Conservation (phyloP, 2,329 filamentous ascomycete species). For the Leptographium wingfieldii region DNA sequence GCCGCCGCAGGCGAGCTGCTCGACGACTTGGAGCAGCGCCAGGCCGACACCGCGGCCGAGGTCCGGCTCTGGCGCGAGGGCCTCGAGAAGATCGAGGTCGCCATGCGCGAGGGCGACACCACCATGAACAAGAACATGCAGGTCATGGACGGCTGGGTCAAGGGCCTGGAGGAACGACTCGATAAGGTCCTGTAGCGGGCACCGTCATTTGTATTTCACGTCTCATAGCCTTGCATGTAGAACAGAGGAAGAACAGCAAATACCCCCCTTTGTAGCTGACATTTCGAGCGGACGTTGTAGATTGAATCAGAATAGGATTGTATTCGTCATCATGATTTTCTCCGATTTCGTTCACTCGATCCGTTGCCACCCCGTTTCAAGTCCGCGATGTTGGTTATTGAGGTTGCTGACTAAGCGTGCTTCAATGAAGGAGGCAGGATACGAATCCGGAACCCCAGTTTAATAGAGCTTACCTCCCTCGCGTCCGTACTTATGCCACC, state of each 20-base stretch:
- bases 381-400: too few species aligned
- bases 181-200: constrained; percentile 34
- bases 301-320: neutral
- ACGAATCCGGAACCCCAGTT: too few species aligned
- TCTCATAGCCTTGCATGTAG: neutral
- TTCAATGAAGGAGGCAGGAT: too few species aligned
- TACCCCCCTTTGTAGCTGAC: neutral
- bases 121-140: constrained; percentile 69
- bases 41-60: constrained; percentile 71
- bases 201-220: too few species aligned
- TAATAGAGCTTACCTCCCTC: too few species aligned
- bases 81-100: constrained; percentile 63
- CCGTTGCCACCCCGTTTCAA: too few species aligned
- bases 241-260: neutral
- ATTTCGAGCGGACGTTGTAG: neutral
- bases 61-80: constrained; percentile 78
- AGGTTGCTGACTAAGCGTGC: too few species aligned
- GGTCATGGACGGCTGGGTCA: constrained; percentile 80
- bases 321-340: neutral
- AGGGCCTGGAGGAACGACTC: constrained; percentile 69
- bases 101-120: constrained; percentile 56
- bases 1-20: constrained; percentile 69
- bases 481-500: too few species aligned
- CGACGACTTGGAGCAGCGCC: constrained; percentile 62
- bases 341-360: neutral